phyloP scores from a whole-genome alignment of 108 stramenopile genomes.

The Cyclotella choctawhatcheeana region DNA sequence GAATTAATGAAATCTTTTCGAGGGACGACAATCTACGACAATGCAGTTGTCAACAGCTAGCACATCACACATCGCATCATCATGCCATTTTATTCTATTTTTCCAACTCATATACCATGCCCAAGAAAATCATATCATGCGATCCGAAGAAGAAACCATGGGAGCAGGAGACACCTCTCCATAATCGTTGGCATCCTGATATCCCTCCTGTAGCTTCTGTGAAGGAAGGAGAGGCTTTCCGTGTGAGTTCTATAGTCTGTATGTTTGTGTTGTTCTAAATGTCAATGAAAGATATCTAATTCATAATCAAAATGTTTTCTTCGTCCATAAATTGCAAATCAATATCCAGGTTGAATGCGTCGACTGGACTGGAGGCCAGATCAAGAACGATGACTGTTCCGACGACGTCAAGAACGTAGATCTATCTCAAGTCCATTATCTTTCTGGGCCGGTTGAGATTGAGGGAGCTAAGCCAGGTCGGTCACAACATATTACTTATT shows the following conservation, averaged over 20 bases:
- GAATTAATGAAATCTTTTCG: neutral
- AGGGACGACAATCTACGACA: neutral
- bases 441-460: constrained; percentile 62
- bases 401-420: constrained; percentile 79
- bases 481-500: neutral
- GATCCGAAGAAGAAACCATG: constrained; percentile 63
- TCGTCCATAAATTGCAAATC: neutral
- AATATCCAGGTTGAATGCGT: constrained; percentile 55
- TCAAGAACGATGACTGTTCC: constrained; percentile 62
- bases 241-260: constrained; percentile 12
- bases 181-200: constrained; percentile 77
- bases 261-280: no score
- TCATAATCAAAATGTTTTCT: no score
- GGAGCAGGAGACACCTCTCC: constrained; percentile 70
- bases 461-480: constrained; percentile 44
- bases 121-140: constrained; percentile 59
- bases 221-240: constrained; percentile 61
- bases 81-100: no score
- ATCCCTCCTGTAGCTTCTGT: constrained; percentile 71
- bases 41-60: neutral
- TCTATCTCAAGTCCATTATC: constrained; percentile 74
- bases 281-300: no score
- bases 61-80: neutral
- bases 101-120: no score
- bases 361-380: constrained; percentile 79